Percentiles rank a stretch among this genome's conserved stretches.
Evolutionary conservation across 1,139 yeast species (phyloP).

Genomic region (Candida glucosophila): DNA sequence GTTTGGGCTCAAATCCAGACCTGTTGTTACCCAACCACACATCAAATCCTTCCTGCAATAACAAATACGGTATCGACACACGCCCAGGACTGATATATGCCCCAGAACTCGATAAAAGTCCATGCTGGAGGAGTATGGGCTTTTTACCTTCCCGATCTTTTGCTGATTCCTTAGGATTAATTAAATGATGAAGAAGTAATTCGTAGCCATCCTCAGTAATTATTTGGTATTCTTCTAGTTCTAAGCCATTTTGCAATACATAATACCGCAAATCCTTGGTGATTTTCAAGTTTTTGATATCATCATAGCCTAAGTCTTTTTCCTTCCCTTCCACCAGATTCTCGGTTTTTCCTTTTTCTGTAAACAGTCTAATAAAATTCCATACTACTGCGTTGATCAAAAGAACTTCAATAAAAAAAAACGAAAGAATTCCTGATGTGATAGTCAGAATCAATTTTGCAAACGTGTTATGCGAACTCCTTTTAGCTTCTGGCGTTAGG

Average conservation of each 20-base stretch:
- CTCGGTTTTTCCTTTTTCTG: too few relatives aligned
- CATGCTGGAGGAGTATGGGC: constrained; percentile 77
- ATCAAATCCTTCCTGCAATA: constrained; percentile 62
- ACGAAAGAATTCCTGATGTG: constrained; percentile 20
- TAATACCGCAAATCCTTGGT: constrained; percentile 48
- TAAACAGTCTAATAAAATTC: too few relatives aligned
- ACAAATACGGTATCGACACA: constrained; percentile 62
- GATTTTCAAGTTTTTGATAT: constrained; percentile 20
- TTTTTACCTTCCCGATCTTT: constrained; percentile 20
- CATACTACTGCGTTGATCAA: constrained; percentile 19
- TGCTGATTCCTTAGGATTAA: constrained; percentile 39
- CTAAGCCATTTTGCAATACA: constrained; percentile 50
- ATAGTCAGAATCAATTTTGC: constrained; percentile 13
- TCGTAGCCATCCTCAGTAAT: constrained; percentile 77
- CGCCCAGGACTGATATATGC: constrained; percentile 74
- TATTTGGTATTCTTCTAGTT: constrained; percentile 49
- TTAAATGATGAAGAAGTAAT: constrained; percentile 53
- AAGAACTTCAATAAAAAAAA: constrained; percentile 17
- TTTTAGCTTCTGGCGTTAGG: constrained; percentile 13
- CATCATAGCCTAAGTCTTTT: constrained; percentile 30
- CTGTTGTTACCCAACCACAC: constrained; percentile 94
- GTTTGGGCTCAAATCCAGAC: constrained; percentile 71
- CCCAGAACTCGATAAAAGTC: constrained; percentile 79
- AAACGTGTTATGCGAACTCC: constrained; percentile 10
- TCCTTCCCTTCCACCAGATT: constrained; percentile 15